Conservation (phyloP, 148 eudicot species). For the Simmondsia chinensis region DNA sequence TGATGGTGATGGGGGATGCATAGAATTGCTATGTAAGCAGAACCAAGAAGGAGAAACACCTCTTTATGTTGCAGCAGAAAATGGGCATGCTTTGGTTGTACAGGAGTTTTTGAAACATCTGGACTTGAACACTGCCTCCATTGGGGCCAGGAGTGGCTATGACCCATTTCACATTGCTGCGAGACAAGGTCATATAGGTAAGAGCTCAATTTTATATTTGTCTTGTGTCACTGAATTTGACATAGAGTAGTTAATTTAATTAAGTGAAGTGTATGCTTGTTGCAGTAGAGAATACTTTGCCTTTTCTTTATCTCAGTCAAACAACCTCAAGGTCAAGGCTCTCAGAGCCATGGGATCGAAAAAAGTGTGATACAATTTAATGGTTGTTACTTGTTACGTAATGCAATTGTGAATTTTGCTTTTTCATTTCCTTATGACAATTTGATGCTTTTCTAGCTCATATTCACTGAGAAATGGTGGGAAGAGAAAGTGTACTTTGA, state of each 20-base stretch:
- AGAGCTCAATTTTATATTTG: constrained; percentile 12
- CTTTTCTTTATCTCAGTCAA: no score
- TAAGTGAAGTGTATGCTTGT: no score
- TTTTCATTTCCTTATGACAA: no score
- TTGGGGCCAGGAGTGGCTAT: constrained; percentile 63
- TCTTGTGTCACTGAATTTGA: neutral
- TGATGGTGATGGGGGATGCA: constrained; percentile 30
- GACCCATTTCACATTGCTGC: constrained; percentile 94
- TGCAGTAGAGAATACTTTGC: no score
- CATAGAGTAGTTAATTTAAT: neutral
- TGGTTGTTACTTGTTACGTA: no score
- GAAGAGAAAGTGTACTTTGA: no score
- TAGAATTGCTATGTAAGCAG: constrained; percentile 50
- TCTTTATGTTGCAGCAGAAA: constrained; percentile 71
- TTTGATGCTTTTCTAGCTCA: no score
- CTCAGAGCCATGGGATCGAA: no score
- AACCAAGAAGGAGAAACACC: constrained; percentile 88
- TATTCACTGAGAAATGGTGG: no score
- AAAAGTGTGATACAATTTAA: no score
- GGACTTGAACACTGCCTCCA: constrained; percentile 69
- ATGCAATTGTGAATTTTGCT: no score
- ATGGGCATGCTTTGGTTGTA: constrained; percentile 63
- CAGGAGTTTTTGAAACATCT: constrained; percentile 66
- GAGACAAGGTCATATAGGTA: constrained; percentile 89
- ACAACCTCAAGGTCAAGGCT: no score